Base-by-base conservation (phyloP, 1,284 basidiomycete genomes). In the Puccinia triticina region DNA sequence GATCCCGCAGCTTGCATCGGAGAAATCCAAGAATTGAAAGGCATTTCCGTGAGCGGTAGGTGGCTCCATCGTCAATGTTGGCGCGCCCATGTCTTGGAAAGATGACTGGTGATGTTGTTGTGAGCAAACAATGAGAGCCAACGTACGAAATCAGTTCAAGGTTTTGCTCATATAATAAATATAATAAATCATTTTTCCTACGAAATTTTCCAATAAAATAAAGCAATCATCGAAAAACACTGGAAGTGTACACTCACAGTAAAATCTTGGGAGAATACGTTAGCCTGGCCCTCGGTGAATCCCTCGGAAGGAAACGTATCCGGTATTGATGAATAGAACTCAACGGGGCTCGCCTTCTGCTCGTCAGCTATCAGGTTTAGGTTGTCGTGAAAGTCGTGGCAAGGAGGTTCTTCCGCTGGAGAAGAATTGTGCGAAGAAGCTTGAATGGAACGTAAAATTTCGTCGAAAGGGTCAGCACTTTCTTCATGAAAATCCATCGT, bases 401-500 rank as follows among this genome's bases (percentile, higher is more conserved):
- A n/a, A 59, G 32, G 57, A 61, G 59, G 26, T 23, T 61, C 55
- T 77, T 77, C 57, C 57, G 64, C 40, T 29, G 40, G 29, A 59
- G 57, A 77, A 77, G 75, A 66, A 64, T 77, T 23, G 0, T 77
- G 40, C 34, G 75, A 55, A 16, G 75, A 77, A 29, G 79, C 40
- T 46, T 50, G 29, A 21, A 81, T 74, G 46, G 71, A 81, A 26
- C 57, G 57, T 18, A 81, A 50, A 66, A 81, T 59, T 43, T 81
- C 79, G 55, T 73, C 79, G 43, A 74, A 64, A 81, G 40, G 40
- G 23, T 73, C 57, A 81, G 79, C 55, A 61, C 55, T 80, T 80
- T 80, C 67, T 32, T 74, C 79, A n/a, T 74, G 69, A 18, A 64
- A 74, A 64, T 55, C 79, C 79, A 81, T 81, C 34, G 73, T 73